phyloP scores from a whole-genome alignment of 495 filamentous ascomycete species.

The Chaetomium fimeti region DNA sequence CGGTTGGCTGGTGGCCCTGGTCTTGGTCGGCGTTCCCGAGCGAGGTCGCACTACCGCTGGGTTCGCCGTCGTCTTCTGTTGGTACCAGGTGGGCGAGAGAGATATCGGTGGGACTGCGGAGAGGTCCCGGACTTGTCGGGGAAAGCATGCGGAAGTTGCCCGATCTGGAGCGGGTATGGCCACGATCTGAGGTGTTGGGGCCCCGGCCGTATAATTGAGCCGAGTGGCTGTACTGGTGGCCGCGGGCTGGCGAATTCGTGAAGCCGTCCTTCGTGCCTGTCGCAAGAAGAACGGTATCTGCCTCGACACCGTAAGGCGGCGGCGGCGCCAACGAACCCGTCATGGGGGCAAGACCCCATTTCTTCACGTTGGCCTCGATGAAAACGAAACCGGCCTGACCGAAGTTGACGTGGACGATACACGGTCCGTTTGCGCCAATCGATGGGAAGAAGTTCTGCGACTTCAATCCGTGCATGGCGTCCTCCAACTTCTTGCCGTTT shows the following conservation, averaged over 20 bases:
- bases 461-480: constrained; percentile 89
- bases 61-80: constrained; percentile 74
- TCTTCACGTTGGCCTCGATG: constrained; percentile 99
- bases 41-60: constrained; percentile 54
- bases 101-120: constrained; percentile 93
- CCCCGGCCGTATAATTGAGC: constrained; percentile 41
- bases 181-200: constrained; percentile 35
- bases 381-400: constrained; percentile 97
- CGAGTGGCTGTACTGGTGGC: constrained; percentile 50
- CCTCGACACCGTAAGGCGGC: constrained; percentile 93
- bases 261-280: constrained; percentile 66
- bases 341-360: constrained; percentile 96
- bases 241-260: constrained; percentile 56
- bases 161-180: constrained; percentile 56
- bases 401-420: constrained; percentile 92
- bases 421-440: constrained; percentile 89
- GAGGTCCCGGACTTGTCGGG: constrained; percentile 83
- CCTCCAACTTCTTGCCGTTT: constrained; percentile 95
- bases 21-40: constrained; percentile 29
- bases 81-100: constrained; percentile 76
- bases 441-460: constrained; percentile 96
- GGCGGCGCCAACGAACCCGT: constrained; percentile 92
- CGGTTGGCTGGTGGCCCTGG: constrained; percentile 37
- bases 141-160: constrained; percentile 62
- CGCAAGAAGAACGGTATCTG: constrained; percentile 92